Percentiles rank a stretch among this genome's conserved stretches.
These are phyloP conservation scores for Gracilariopsis chorda DNA, from an alignment of 23 red algal species.

Conservation along the genomic window DNA sequence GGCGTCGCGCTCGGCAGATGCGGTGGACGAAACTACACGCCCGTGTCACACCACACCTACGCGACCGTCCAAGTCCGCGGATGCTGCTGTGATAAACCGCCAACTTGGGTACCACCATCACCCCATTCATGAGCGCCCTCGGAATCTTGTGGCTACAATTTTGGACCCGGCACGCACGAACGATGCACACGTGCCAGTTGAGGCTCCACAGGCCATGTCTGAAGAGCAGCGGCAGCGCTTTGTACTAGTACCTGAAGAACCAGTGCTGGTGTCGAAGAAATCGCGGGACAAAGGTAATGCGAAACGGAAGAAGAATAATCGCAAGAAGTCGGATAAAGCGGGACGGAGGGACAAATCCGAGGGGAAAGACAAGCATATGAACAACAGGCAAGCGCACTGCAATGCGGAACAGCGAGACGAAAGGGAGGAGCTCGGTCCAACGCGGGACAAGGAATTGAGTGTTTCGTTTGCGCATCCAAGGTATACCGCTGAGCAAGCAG, in stretches of 20 bases:
- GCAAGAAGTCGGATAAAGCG: background rate
- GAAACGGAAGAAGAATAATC: background rate
- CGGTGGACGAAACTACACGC: background rate
- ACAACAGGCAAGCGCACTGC: background rate
- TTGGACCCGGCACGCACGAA: constrained; percentile 12
- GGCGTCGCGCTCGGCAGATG: background rate
- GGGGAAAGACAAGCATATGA: background rate
- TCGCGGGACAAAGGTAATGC: background rate
- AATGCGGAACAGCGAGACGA: background rate
- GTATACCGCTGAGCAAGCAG: constrained; percentile 31
- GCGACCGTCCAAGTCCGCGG: background rate
- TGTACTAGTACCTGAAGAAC: constrained; percentile 15
- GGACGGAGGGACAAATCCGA: background rate
- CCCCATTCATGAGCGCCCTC: background rate
- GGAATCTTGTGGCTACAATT: background rate
- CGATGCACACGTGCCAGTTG: background rate
- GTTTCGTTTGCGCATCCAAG: constrained; percentile 34
- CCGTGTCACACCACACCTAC: background rate
- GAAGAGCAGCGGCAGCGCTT: background rate
- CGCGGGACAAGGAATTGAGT: constrained; percentile 19
- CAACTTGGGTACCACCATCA: background rate
- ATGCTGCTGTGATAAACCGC: background rate
- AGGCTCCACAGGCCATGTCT: constrained; percentile 17
- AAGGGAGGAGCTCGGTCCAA: background rate
- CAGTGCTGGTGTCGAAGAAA: background rate